Evolutionary conservation across 2,329 filamentous ascomycete genomes (phyloP).

Genomic region (Ophidiomyces ophidiicola): DNA sequence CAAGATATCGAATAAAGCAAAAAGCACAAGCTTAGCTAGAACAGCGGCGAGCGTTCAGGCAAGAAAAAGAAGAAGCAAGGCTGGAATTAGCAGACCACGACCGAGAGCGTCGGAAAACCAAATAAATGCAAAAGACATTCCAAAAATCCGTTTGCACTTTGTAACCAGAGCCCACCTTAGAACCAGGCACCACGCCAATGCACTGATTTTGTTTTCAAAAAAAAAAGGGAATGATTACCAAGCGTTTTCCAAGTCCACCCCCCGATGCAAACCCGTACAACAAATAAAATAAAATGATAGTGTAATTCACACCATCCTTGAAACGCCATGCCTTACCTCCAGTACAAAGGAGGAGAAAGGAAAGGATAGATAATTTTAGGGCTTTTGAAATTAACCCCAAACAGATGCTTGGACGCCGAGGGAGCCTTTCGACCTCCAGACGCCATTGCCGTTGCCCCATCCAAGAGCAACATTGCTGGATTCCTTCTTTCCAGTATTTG

Average conservation of each 20-base stretch:
- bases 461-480: slow-evolving; percentile 40
- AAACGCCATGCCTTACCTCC: slow-evolving; percentile 10
- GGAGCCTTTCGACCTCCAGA: slow-evolving; percentile 73
- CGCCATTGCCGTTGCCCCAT: slow-evolving; percentile 69
- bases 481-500: slow-evolving; percentile 29
- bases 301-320: slow-evolving; percentile 3
- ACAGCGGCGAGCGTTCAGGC: neutral
- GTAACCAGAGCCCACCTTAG: neutral
- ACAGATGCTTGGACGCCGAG: slow-evolving; percentile 84
- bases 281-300: slow-evolving; percentile 5
- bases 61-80: neutral
- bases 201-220: slow-evolving; percentile 4
- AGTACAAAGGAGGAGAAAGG: neutral
- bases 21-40: neutral
- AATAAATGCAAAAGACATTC: slow-evolving; percentile 1
- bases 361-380: slow-evolving; percentile 3
- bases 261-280: slow-evolving; percentile 8
- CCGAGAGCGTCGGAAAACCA: neutral
- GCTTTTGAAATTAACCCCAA: slow-evolving; percentile 67
- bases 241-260: neutral
- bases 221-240: slow-evolving; percentile 3
- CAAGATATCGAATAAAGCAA: too few species aligned
- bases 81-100: neutral
- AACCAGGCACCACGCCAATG: slow-evolving; percentile 9
- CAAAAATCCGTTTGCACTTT: neutral